Conservation (phyloP, 2,329 filamentous ascomycete genomes). For the Sphaceloma murrayae region DNA sequence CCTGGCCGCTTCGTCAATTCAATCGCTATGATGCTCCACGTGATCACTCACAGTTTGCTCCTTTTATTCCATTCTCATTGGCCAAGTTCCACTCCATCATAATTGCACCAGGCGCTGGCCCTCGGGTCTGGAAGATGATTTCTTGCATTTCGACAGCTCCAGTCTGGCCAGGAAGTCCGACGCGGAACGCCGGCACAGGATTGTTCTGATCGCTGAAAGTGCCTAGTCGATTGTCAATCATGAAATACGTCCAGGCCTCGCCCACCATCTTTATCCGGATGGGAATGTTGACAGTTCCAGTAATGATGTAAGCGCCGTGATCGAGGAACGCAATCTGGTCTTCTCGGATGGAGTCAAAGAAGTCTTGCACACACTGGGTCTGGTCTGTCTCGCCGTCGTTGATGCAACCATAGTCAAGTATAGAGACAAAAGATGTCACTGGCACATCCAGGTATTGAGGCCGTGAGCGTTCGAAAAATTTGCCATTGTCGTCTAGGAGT, state of each 20-base stretch:
- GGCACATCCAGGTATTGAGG: conserved; percentile 40
- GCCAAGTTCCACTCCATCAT: conserved; percentile 65
- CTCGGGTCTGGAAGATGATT: conserved; percentile 60
- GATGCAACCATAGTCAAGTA: conserved; percentile 47
- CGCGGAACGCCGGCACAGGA: conserved; percentile 56
- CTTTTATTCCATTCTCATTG: conserved; percentile 23
- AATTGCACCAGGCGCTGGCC: conserved; percentile 56
- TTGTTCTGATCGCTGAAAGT: conserved; percentile 39
- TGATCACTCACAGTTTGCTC: conserved; percentile 13
- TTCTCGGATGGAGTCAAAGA: conserved; percentile 52
- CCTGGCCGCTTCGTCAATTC: conserved; percentile 31
- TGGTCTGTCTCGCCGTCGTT: conserved; percentile 83
- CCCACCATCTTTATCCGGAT: conserved; percentile 72
- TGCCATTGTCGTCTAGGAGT: conserved; percentile 20
- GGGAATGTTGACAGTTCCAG: conserved; percentile 45
- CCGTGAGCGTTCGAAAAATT: conserved; percentile 21
- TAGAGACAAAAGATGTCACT: conserved; percentile 57
- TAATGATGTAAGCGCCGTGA: conserved; percentile 48
- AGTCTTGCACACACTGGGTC: conserved; percentile 64
- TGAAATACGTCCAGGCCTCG: conserved; percentile 74
- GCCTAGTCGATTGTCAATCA: conserved; percentile 55
- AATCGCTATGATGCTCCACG: too few relatives aligned
- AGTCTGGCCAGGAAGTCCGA: conserved; percentile 54
- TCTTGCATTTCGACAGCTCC: conserved; percentile 64
- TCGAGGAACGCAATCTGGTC: conserved; percentile 50